Evolutionary conservation across 306 rosid species (phyloP).

Genomic region (Coriaria nepalensis): DNA sequence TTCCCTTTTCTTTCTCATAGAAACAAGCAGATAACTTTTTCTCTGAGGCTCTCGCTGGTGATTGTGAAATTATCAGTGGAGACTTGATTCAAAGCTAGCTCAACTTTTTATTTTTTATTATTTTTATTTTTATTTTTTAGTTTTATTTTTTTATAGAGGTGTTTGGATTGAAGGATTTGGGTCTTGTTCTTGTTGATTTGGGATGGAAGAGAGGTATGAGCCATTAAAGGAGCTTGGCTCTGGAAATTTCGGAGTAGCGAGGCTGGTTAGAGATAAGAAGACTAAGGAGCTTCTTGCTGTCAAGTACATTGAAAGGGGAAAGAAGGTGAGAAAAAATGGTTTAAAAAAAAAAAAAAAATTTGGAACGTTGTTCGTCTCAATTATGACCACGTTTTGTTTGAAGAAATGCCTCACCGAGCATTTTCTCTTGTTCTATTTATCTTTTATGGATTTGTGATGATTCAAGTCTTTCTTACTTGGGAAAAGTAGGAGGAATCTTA

Average conservation of each 20-base stretch:
- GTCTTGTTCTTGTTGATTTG: slow-evolving; percentile 6
- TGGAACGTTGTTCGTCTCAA: neutral
- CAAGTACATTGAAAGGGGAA: slow-evolving; percentile 78
- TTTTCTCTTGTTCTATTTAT: too few species aligned
- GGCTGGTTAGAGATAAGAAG: slow-evolving; percentile 64
- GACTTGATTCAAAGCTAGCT: too few species aligned
- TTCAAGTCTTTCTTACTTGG: too few species aligned
- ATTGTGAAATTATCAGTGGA: too few species aligned
- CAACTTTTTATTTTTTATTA: neutral
- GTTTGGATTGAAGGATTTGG: slow-evolving; percentile 1
- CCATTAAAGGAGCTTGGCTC: slow-evolving; percentile 71
- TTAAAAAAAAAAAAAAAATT: neutral
- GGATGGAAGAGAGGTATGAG: slow-evolving; percentile 75
- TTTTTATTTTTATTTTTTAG: neutral
- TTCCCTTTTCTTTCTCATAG: too few species aligned
- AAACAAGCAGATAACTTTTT: too few species aligned
- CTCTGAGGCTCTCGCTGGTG: too few species aligned
- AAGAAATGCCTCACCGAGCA: neutral
- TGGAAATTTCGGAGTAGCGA: slow-evolving; percentile 81
- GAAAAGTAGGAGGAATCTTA: too few species aligned
- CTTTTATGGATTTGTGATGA: too few species aligned
- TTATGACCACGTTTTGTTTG: neutral
- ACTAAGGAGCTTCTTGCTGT: slow-evolving; percentile 80
- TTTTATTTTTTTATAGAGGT: neutral
- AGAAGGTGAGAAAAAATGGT: slow-evolving; percentile 33